Evolutionary conservation across 148 eudicot genomes (phyloP).

Genomic region (Rhododendron henanense): DNA sequence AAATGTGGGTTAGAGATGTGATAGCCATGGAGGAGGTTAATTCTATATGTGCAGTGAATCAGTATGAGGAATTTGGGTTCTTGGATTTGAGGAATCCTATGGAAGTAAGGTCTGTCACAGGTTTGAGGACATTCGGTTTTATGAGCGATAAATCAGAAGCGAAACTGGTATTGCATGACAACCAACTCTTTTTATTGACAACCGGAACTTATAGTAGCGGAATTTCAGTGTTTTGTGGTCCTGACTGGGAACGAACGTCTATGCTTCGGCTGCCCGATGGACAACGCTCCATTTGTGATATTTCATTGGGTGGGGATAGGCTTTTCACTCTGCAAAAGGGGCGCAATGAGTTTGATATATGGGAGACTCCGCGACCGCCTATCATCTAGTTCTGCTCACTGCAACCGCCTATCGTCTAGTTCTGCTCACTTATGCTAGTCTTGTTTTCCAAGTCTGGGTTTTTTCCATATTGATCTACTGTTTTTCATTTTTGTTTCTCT

Average conservation of each 20-base stretch:
- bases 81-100: constrained; percentile 55
- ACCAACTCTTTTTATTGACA: constrained; percentile 44
- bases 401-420: constrained; percentile 1
- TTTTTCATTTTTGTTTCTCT: not conserved
- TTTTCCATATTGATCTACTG: no score
- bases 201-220: constrained; percentile 13
- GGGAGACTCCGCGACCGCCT: constrained; percentile 49
- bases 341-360: constrained; percentile 65
- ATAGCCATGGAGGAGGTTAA: constrained; percentile 58
- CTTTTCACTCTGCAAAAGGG: constrained; percentile 65
- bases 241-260: constrained; percentile 40
- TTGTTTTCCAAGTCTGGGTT: not conserved
- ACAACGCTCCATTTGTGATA: constrained; percentile 49
- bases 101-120: constrained; percentile 36
- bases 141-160: constrained; percentile 51
- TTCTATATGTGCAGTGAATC: constrained; percentile 62
- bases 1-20: constrained; percentile 52
- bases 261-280: constrained; percentile 44
- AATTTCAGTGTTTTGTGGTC: constrained; percentile 62
- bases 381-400: not conserved
- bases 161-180: constrained; percentile 53
- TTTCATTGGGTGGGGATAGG: constrained; percentile 67
- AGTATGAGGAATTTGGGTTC: constrained; percentile 69
- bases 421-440: not conserved
- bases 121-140: constrained; percentile 47